Percentiles rank a stretch among this genome's conserved stretches.
phyloP scores from a whole-genome alignment of 2,329 filamentous ascomycete species.

The Stylonectria norvegica region DNA sequence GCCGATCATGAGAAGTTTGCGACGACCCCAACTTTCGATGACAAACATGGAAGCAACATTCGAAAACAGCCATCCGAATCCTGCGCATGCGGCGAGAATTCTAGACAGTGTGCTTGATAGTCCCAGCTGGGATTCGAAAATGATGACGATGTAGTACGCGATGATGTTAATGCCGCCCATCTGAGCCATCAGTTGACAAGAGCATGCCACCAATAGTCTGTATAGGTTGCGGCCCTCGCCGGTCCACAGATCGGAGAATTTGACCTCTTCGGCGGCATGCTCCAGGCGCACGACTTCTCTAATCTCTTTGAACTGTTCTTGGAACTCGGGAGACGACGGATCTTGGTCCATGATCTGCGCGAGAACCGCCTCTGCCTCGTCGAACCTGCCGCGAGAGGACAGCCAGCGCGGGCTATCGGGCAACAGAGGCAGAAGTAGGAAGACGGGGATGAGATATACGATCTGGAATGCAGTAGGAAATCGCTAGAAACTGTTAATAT shows the following conservation, averaged over 20 bases:
- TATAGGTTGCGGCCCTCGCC: background rate
- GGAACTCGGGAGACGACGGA: background rate
- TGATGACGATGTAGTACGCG: background rate
- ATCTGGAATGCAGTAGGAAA: background rate
- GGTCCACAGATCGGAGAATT: background rate
- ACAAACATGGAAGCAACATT: background rate
- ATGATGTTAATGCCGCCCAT: background rate
- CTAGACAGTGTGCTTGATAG: background rate
- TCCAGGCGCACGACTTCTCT: background rate
- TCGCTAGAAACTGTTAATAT: background rate
- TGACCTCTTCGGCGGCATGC: background rate
- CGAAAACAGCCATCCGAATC: background rate
- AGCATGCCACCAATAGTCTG: background rate
- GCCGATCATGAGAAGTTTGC: background rate
- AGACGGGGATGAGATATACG: background rate
- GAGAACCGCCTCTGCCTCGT: background rate
- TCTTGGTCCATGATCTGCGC: background rate
- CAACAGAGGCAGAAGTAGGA: background rate
- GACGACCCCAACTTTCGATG: background rate
- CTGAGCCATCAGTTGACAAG: background rate
- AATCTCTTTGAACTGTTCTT: background rate
- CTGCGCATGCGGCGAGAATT: background rate
- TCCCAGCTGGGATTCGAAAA: background rate
- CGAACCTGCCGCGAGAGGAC: background rate
- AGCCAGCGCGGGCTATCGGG: background rate